phyloP scores from a whole-genome alignment of 2,329 filamentous ascomycete genomes.

The Sporothrix variecibatus region DNA sequence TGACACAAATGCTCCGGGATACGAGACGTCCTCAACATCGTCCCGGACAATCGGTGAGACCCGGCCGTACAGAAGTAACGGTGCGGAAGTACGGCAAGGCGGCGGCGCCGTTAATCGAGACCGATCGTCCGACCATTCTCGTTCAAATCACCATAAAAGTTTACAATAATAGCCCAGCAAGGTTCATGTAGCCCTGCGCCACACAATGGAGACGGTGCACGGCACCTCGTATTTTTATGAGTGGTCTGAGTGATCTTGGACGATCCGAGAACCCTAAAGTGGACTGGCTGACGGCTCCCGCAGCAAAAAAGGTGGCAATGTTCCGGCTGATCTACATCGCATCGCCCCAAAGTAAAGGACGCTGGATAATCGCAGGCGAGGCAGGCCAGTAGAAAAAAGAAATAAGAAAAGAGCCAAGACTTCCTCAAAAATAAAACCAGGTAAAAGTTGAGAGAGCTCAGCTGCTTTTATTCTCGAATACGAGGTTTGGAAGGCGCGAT shows the following conservation, averaged over 20 bases:
- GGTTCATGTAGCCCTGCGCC: not conserved
- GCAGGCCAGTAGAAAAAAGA: no score
- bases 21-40: not conserved
- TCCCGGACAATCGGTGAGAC: not conserved
- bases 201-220: not conserved
- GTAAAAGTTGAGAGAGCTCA: not conserved
- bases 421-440: not conserved
- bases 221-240: not conserved
- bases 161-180: no score
- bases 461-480: not conserved
- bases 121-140: not conserved
- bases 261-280: not conserved
- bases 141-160: not conserved
- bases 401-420: not conserved
- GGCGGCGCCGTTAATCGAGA: not conserved
- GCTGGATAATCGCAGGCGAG: not conserved
- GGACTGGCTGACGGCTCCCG: not conserved
- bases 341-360: not conserved
- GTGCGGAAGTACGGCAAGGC: not conserved
- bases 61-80: not conserved
- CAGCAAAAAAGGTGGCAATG: not conserved
- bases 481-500: conserved; percentile 1
- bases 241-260: not conserved
- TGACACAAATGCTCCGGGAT: not conserved
- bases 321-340: conserved; percentile 1